Evolutionary conservation across 768 basidiomycete species (phyloP).

Genomic region (Suillus tomentosus): DNA sequence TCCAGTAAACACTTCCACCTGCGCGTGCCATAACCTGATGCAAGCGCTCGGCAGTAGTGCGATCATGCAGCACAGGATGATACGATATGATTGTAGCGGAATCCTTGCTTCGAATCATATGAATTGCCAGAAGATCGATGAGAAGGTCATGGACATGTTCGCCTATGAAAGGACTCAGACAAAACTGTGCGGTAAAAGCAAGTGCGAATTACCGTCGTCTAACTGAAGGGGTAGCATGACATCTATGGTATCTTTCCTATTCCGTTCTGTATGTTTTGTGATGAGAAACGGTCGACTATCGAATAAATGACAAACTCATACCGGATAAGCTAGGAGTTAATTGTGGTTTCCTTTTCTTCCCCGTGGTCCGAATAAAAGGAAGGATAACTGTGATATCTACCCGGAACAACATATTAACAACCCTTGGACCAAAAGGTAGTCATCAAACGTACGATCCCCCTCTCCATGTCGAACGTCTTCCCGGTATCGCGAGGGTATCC

Average conservation of each 20-base stretch:
- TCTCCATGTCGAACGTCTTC: slow-evolving; percentile 36
- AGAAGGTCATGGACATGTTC: slow-evolving; percentile 28
- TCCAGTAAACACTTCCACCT: slow-evolving; percentile 33
- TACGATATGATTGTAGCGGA: slow-evolving; percentile 38
- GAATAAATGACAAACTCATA: neutral
- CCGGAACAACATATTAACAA: slow-evolving; percentile 27
- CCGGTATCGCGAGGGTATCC: slow-evolving; percentile 62
- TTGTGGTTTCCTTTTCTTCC: slow-evolving; percentile 15
- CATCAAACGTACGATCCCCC: neutral
- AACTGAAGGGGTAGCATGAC: neutral
- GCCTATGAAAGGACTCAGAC: slow-evolving; percentile 12
- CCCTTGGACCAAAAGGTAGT: neutral
- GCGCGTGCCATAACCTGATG: slow-evolving; percentile 34
- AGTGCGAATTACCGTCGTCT: neutral
- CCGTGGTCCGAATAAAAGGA: slow-evolving; percentile 41
- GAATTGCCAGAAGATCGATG: slow-evolving; percentile 40
- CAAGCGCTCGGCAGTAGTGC: slow-evolving; percentile 30
- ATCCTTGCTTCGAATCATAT: slow-evolving; percentile 35
- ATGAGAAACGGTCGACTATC: neutral
- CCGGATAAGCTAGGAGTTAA: neutral
- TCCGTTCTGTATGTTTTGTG: neutral
- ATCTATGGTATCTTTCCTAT: slow-evolving; percentile 5
- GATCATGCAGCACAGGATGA: slow-evolving; percentile 29
- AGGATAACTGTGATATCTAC: slow-evolving; percentile 32
- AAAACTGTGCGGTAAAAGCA: neutral